These are phyloP conservation scores for Elongisporangium prolatum DNA, from an alignment of 352 stramenopile species.

Conservation along the genomic window DNA sequence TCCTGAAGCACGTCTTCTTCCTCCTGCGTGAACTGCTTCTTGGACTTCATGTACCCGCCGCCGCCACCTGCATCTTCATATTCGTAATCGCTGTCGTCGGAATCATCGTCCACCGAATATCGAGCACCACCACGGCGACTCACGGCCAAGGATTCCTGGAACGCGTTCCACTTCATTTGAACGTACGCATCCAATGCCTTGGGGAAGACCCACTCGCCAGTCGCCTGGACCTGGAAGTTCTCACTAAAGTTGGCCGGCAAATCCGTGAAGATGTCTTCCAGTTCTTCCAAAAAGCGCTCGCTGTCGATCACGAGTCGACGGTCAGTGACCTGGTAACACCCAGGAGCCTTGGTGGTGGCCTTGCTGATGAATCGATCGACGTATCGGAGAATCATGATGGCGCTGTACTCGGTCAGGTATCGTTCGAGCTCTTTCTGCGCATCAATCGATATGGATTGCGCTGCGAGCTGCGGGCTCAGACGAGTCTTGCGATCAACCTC, in stretches of 20 bases:
- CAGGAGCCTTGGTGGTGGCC: conserved; percentile 56
- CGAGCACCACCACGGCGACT: conserved; percentile 2
- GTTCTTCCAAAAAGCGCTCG: conserved; percentile 59
- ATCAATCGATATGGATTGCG: conserved; percentile 55
- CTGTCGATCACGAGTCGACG: conserved; percentile 54
- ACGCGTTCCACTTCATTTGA: conserved; percentile 78
- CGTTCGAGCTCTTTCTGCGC: conserved; percentile 70
- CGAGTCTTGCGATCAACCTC: background rate
- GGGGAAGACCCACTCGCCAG: conserved; percentile 56
- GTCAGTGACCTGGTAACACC: conserved; percentile 53
- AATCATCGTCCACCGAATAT: conserved; percentile 18
- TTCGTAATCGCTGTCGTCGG: conserved; percentile 32
- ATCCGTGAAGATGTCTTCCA: conserved; percentile 61
- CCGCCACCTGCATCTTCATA: conserved; percentile 37
- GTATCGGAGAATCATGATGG: conserved; percentile 85
- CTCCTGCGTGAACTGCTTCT: conserved; percentile 61
- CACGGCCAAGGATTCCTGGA: conserved; percentile 22
- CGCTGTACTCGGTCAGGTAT: conserved; percentile 69
- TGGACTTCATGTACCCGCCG: conserved; percentile 49
- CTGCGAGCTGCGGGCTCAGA: conserved; percentile 46
- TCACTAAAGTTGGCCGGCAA: conserved; percentile 48
- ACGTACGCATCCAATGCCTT: conserved; percentile 60
- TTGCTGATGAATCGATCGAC: conserved; percentile 82
- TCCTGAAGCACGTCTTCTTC: conserved; percentile 71
- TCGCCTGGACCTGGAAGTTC: conserved; percentile 33